Conservation (phyloP, 129 eudicot species). For the Artemisia annua region DNA sequence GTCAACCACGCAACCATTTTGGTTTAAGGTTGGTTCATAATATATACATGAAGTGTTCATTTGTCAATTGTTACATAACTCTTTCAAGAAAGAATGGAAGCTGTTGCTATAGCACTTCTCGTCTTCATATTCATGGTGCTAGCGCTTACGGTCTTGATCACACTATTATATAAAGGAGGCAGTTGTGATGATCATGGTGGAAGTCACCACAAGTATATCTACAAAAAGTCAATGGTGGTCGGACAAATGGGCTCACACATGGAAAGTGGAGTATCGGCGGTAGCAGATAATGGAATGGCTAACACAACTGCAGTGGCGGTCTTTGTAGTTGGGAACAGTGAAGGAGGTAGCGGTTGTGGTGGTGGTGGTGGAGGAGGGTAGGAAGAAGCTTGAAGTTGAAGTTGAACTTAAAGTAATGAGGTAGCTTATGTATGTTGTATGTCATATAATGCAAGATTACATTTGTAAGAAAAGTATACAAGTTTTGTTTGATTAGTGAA, state of each 20-base stretch:
- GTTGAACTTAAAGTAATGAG: neutral
- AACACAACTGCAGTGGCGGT: neutral
- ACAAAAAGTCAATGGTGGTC: neutral
- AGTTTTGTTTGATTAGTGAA: conserved; percentile 3
- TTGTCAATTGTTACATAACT: neutral
- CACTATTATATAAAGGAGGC: conserved; percentile 4
- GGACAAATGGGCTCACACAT: neutral
- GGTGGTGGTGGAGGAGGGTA: conserved; percentile 11
- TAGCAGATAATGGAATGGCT: conserved; percentile 1
- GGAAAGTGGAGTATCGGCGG: neutral
- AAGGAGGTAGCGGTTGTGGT: neutral
- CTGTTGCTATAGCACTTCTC: conserved; percentile 15
- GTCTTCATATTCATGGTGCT: conserved; percentile 5
- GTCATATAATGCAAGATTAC: neutral
- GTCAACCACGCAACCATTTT: conserved; percentile 17
- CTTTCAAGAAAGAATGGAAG: conserved; percentile 21
- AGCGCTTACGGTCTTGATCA: conserved; percentile 13
- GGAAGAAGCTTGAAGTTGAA: conserved; percentile 2
- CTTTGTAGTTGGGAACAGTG: neutral
- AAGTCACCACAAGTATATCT: neutral
- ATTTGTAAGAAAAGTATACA: conserved; percentile 6
- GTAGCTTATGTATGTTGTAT: conserved; percentile 3
- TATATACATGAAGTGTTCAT: neutral
- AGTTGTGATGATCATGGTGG: neutral
- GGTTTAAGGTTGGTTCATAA: conserved; percentile 11